A percentile compares a stretch with the other conserved stretches of the same genome.
Evolutionary conservation across 2,329 filamentous ascomycete species (phyloP).

Genomic region (Cryphonectria carpinicola): DNA sequence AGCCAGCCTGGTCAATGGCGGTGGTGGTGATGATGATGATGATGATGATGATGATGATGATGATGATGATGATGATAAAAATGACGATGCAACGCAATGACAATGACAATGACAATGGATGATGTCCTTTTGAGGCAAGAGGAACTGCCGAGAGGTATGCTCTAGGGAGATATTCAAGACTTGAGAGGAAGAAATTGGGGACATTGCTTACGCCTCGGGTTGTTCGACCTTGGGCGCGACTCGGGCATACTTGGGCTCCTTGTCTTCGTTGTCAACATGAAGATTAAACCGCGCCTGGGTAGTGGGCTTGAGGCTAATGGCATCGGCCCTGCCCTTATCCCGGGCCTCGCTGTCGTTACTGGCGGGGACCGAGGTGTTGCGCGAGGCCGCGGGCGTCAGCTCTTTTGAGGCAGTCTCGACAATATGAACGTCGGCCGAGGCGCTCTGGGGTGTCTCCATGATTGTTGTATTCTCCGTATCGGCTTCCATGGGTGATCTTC

Average conservation of each 20-base stretch:
- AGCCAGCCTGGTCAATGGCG: neutral
- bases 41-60: neutral
- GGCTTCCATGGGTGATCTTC: constrained; percentile 6
- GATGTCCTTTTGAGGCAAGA: neutral
- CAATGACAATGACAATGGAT: neutral
- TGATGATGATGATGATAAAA: neutral
- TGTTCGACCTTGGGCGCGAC: neutral
- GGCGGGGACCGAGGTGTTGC: neutral
- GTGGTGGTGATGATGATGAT: neutral
- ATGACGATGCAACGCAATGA: neutral
- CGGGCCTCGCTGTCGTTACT: neutral
- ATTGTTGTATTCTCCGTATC: neutral
- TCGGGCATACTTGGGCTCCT: neutral
- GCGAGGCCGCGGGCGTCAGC: constrained; percentile 7
- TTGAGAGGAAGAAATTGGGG: too few species aligned
- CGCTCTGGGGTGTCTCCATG: constrained; percentile 3
- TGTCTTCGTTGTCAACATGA: neutral
- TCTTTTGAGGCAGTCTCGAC: neutral
- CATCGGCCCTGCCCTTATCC: neutral
- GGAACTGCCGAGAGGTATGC: neutral
- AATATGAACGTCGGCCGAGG: neutral
- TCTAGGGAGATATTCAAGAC: neutral
- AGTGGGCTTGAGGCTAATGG: neutral
- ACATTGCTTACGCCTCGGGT: constrained; percentile 3
- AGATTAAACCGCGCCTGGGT: neutral